phyloP scores from a whole-genome alignment of 805 yeast species.

The Pichia manshurica region DNA sequence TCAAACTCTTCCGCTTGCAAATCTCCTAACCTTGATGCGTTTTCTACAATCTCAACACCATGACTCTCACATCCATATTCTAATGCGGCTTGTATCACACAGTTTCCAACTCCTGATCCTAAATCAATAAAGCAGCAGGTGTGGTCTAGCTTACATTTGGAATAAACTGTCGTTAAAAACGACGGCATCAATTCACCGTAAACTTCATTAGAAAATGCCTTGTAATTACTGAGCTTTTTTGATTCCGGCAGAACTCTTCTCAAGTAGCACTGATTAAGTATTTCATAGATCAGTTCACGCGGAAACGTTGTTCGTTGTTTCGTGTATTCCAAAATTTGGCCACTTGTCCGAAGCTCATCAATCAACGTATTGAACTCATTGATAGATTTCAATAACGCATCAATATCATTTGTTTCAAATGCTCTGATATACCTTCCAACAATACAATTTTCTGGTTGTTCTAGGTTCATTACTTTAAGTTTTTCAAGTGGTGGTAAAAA shows the following conservation, averaged over 20 bases:
- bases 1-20: constrained; percentile 54
- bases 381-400: constrained; percentile 22
- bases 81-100: constrained; percentile 81
- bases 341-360: constrained; percentile 31
- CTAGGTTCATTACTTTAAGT: constrained; percentile 30
- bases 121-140: constrained; percentile 69
- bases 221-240: constrained; percentile 56
- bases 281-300: constrained; percentile 50
- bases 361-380: constrained; percentile 41
- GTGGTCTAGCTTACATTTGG: constrained; percentile 49
- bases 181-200: constrained; percentile 86
- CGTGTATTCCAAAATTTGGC: constrained; percentile 18
- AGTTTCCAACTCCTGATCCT: constrained; percentile 94
- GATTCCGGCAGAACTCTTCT: constrained; percentile 76
- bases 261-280: constrained; percentile 66
- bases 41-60: constrained; percentile 86
- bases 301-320: constrained; percentile 28
- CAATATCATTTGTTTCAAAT: constrained; percentile 20
- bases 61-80: constrained; percentile 80
- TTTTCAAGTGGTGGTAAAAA: constrained; percentile 37
- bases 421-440: constrained; percentile 35
- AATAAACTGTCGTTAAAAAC: constrained; percentile 62
- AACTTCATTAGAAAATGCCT: constrained; percentile 84
- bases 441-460: constrained; percentile 33
- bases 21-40: constrained; percentile 65